Conservation (phyloP, 441 rosid genomes). For the Gossypium davidsonii region DNA sequence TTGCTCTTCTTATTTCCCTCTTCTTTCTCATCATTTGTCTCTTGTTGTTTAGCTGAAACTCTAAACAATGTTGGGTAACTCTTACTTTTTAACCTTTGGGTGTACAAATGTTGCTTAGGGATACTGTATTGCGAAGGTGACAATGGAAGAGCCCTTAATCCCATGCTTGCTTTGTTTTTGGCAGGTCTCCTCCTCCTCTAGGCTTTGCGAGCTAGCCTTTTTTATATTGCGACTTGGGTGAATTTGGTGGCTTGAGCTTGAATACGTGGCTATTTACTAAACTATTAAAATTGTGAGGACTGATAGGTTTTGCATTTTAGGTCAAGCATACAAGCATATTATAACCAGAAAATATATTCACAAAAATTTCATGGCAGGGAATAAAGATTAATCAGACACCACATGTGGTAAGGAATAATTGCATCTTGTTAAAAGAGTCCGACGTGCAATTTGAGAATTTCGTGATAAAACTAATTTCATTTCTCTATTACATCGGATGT, state of each 20-base stretch:
- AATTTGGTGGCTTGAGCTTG: conserved; percentile 21
- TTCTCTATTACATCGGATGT: neutral
- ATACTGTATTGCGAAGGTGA: conserved; percentile 27
- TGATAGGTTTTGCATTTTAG: neutral
- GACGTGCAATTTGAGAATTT: neutral
- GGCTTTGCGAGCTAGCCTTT: neutral
- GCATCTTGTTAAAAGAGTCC: neutral
- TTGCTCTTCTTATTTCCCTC: conserved; percentile 19
- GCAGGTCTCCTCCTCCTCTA: neutral
- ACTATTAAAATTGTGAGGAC: conserved; percentile 11
- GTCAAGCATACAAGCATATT: neutral
- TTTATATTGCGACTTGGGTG: conserved; percentile 4
- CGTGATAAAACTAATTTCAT: neutral
- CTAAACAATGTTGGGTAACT: neutral
- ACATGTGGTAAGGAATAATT: neutral
- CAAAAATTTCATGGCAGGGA: neutral
- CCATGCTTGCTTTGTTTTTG: conserved; percentile 18
- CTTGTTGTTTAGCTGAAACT: conserved; percentile 32
- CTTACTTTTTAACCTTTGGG: neutral
- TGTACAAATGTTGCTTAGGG: conserved; percentile 19
- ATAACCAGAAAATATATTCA: neutral
- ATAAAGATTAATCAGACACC: neutral
- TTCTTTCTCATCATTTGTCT: conserved; percentile 26
- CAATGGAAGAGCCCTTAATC: conserved; percentile 30
- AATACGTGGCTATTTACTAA: conserved; percentile 35